A percentile compares a stretch with the other conserved stretches of the same genome.
Conservation (phyloP, 352 stramenopile species). For the Stramenopiles sp. region DNA sequence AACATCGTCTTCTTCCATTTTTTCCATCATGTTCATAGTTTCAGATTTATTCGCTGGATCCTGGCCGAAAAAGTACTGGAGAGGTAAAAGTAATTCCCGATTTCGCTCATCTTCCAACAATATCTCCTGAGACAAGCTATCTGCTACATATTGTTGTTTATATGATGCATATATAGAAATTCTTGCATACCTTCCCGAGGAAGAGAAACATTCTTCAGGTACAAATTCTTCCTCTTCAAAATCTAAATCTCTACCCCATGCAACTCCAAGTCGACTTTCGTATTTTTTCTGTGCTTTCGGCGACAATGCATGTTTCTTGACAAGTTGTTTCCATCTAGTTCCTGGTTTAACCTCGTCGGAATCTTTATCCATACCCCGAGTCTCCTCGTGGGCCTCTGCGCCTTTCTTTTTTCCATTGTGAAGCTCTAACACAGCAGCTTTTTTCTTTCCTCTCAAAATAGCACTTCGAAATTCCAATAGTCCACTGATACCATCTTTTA, state of each 20-base stretch:
- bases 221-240: not conserved
- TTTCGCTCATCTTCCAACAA: not conserved
- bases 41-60: not conserved
- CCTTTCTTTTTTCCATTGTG: not conserved
- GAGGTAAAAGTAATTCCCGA: not conserved
- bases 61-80: not conserved
- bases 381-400: not conserved
- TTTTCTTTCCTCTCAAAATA: not conserved
- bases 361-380: not conserved
- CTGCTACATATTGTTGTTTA: too few relatives aligned
- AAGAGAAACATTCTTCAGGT: not conserved
- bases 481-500: not conserved
- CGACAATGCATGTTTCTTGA: too few relatives aligned
- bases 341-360: not conserved
- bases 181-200: not conserved
- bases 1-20: not conserved
- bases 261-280: not conserved
- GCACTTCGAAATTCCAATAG: not conserved
- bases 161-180: constrained; percentile 3
- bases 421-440: not conserved
- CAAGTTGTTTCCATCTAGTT: too few relatives aligned
- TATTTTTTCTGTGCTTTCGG: not conserved
- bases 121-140: not conserved
- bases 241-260: not conserved
- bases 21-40: not conserved